Percentiles rank a stretch among this genome's conserved stretches.
phyloP scores from a whole-genome alignment of 2,329 filamentous ascomycete genomes.

The Aureobasidium lini region DNA sequence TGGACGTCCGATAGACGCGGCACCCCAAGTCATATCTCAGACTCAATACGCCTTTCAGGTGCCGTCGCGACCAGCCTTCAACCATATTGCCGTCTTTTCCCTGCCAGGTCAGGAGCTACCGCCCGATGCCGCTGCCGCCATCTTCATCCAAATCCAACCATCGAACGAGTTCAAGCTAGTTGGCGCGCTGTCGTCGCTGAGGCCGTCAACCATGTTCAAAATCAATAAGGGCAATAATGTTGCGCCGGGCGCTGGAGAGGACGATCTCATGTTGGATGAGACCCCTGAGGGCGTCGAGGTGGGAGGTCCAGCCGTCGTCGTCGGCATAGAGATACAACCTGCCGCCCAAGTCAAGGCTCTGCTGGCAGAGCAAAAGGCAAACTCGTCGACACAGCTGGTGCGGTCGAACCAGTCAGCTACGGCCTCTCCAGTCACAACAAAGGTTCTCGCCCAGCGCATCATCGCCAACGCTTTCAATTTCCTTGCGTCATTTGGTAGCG shows the following conservation, averaged over 20 bases:
- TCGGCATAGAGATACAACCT: slow-evolving; percentile 79
- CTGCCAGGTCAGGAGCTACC: slow-evolving; percentile 72
- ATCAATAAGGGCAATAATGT: slow-evolving; percentile 40
- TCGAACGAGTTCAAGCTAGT: slow-evolving; percentile 67
- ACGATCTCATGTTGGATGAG: slow-evolving; percentile 42
- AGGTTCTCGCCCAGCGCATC: slow-evolving; percentile 80
- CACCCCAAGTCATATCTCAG: slow-evolving; percentile 47
- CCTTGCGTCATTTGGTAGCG: slow-evolving; percentile 77
- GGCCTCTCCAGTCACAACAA: slow-evolving; percentile 49
- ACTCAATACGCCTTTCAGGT: slow-evolving; percentile 61
- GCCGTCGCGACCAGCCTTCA: slow-evolving; percentile 51
- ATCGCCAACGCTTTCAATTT: slow-evolving; percentile 98
- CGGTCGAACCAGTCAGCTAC: slow-evolving; percentile 24
- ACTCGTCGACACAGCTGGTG: slow-evolving; percentile 16
- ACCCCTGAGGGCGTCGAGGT: background rate
- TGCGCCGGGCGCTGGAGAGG: slow-evolving; percentile 37
- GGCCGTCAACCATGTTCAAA: slow-evolving; percentile 88
- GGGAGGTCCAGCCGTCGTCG: slow-evolving; percentile 46
- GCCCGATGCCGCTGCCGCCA: slow-evolving; percentile 69
- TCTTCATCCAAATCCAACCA: slow-evolving; percentile 71
- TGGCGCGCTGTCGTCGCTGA: slow-evolving; percentile 80
- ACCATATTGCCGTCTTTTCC: slow-evolving; percentile 81
- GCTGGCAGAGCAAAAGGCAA: slow-evolving; percentile 51
- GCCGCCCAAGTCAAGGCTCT: slow-evolving; percentile 63
- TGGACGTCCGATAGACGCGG: slow-evolving; percentile 52